phyloP scores from a whole-genome alignment of 2,329 filamentous ascomycete species.

The Amauroascus niger region DNA sequence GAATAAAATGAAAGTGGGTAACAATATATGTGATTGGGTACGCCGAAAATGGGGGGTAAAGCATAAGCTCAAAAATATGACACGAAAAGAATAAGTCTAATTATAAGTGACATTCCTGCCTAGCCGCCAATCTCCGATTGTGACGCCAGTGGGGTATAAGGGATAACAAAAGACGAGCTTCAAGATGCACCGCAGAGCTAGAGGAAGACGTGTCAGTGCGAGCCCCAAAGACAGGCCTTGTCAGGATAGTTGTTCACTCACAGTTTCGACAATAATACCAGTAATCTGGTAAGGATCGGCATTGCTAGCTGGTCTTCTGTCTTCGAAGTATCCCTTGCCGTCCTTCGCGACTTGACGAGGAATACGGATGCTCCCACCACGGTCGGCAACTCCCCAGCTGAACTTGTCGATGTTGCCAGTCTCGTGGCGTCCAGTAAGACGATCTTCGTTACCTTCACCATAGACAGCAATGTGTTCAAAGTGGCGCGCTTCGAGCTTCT shows the following conservation, averaged over 20 bases:
- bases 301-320: slow-evolving; percentile 72
- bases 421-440: slow-evolving; percentile 89
- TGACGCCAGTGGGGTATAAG: slow-evolving; percentile 28
- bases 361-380: slow-evolving; percentile 87
- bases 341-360: slow-evolving; percentile 75
- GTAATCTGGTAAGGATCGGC: slow-evolving; percentile 79
- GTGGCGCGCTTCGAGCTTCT: slow-evolving; percentile 71
- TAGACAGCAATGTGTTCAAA: slow-evolving; percentile 84
- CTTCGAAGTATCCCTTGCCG: slow-evolving; percentile 92
- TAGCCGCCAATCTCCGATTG: not conserved
- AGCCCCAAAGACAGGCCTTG: not conserved
- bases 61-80: not conserved
- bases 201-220: slow-evolving; percentile 10
- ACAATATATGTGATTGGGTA: slow-evolving; percentile 4
- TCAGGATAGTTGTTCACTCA: slow-evolving; percentile 22
- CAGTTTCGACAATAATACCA: slow-evolving; percentile 68
- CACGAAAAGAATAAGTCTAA: slow-evolving; percentile 9
- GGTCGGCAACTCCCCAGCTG: slow-evolving; percentile 89
- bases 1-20: not conserved
- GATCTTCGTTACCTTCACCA: slow-evolving; percentile 88
- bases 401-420: slow-evolving; percentile 90
- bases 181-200: slow-evolving; percentile 36
- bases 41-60: slow-evolving; percentile 4
- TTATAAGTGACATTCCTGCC: slow-evolving; percentile 9
- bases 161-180: slow-evolving; percentile 30